phyloP scores from a whole-genome alignment of 2,329 filamentous ascomycete species.

The Arachnopeziza araneosa region DNA sequence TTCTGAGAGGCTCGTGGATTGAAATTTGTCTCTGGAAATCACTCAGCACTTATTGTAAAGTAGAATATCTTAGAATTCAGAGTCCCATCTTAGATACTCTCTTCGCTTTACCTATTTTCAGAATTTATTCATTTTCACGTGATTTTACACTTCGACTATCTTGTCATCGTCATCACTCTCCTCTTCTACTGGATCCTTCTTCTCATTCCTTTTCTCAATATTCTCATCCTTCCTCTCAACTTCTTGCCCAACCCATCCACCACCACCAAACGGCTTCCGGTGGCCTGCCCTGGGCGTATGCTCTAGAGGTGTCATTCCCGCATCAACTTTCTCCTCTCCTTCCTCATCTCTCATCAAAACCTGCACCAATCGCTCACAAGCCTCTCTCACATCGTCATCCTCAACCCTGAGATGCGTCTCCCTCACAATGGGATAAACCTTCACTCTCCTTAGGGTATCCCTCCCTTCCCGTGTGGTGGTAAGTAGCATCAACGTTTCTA shows the following conservation, averaged over 20 bases:
- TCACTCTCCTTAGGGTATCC: constrained; percentile 66
- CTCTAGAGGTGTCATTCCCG: constrained; percentile 18
- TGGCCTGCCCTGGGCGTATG: neutral
- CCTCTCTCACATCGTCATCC: constrained; percentile 75
- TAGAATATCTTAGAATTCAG: neutral
- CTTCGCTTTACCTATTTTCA: neutral
- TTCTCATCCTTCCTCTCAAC: constrained; percentile 13
- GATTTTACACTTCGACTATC: constrained; percentile 29
- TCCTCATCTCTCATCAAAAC: constrained; percentile 36
- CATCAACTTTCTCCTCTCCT: constrained; percentile 25
- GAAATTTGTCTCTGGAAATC: neutral
- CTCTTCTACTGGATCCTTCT: constrained; percentile 23
- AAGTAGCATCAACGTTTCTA: constrained; percentile 82
- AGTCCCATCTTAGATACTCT: neutral
- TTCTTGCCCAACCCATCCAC: constrained; percentile 2
- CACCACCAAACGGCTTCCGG: neutral
- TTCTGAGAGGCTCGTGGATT: neutral
- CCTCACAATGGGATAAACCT: constrained; percentile 83
- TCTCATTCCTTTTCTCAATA: constrained; percentile 9
- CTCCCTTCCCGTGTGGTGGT: constrained; percentile 73
- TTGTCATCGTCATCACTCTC: constrained; percentile 28
- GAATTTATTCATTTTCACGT: neutral
- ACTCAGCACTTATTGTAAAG: neutral
- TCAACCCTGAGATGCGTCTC: constrained; percentile 77
- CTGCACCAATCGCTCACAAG: constrained; percentile 84